These are phyloP conservation scores for Ceratobasidium papillatum DNA, from an alignment of 1,284 basidiomycete genomes.

Conservation along the genomic window DNA sequence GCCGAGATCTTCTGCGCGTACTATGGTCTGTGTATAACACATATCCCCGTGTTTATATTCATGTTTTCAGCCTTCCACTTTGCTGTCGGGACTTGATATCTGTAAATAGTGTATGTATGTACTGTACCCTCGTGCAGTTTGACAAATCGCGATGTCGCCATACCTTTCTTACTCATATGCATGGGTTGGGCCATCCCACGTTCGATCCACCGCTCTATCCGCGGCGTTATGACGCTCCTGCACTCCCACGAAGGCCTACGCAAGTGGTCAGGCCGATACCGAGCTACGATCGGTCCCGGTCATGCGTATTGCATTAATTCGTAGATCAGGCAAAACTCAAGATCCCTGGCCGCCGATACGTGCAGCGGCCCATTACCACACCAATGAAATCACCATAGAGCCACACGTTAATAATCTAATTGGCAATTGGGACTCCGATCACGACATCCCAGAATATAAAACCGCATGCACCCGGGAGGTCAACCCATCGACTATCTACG, in stretches of 20 bases:
- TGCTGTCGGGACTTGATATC: neutral
- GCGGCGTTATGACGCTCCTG: neutral
- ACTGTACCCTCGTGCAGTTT: neutral
- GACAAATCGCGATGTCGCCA: neutral
- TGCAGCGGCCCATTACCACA: neutral
- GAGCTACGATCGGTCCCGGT: neutral
- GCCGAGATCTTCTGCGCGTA: neutral
- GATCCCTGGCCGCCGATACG: neutral
- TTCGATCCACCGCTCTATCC: neutral
- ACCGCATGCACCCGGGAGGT: neutral
- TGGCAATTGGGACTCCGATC: neutral
- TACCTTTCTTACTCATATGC: conserved; percentile 10
- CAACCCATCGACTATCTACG: neutral
- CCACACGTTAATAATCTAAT: too few relatives aligned
- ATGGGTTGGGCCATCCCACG: neutral
- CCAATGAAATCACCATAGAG: neutral
- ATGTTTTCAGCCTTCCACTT: neutral
- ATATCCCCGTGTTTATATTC: neutral
- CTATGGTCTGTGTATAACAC: neutral
- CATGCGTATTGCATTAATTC: neutral
- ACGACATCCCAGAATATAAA: conserved; percentile 7
- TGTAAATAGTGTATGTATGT: conserved; percentile 6
- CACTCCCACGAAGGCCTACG: neutral
- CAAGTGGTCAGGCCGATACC: neutral
- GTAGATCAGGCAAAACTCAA: neutral